Base-by-base conservation (phyloP, 148 eudicot genomes). In the Oxyria digyna region DNA sequence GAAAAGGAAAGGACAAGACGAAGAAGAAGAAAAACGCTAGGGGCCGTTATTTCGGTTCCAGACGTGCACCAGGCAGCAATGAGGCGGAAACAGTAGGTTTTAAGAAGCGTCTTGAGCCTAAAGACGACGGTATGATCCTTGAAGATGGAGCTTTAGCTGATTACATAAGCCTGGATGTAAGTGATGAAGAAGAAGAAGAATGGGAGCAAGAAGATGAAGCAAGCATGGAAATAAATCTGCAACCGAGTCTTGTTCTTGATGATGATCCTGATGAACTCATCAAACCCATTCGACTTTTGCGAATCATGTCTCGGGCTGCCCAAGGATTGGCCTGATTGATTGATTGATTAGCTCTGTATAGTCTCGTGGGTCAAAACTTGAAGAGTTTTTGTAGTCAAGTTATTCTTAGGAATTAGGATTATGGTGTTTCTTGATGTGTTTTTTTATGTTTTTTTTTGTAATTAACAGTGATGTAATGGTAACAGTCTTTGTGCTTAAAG, bases 41-140 rank as follows among this genome's bases (percentile, higher is more conserved):
- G 52, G 89, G 96, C 6, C 88, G 98, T 55, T 94, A 94, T 78
- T 94, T 94, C 75, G 91, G 82, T 55, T 74, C 87, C 64, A 73
- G 73, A 67, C 80, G 10, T 14, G 65, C 65, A 59, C 27, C 75
- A 48, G 67, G 50, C 50, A 31, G 41, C 43, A 69, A 46, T 4
- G 86, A 82, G 62, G 67, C 77, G 40, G 71, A 67, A 68, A 41
- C 62, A 8, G 57, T 73, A 8, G 52, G 50, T 23, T 62, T 42
- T 24, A 81, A 76, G 71, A 81, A 77, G 75, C 79, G 41, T 10
- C 54, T 76, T 40, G 71, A 42, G 40, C 76, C 75, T 69, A 75
- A 76, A 49, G 76, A 74, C 57, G 80, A 67, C 49, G 62, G 46
- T 66, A 38, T 66, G 14, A 0, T 66, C 42, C 45, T 66, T 37